Base-by-base conservation (phyloP, 1,139 yeast genomes). In the Sugiyamaella novakii region DNA sequence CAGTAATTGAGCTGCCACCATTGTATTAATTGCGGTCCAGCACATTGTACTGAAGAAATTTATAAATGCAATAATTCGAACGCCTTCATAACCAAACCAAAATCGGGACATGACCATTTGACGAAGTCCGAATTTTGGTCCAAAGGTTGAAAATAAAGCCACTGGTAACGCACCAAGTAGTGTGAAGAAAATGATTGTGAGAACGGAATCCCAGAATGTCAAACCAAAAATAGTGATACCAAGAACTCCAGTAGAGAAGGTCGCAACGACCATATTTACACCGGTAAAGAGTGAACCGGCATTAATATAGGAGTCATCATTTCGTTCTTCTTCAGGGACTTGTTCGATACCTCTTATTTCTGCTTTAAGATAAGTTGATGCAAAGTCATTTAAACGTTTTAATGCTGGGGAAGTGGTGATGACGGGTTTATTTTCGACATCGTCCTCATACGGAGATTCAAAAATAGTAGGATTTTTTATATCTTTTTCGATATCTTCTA, bases 11-110 rank as follows among this genome's bases (percentile, higher is more conserved):
- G 96, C 95, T 30, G 94, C 81, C 21, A 89, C 85, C 80, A 89
- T 87, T 56, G 88, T 86, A 70, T 89, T 89, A 40, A 88, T 94
- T 14, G 95, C 87, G 69, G 94, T 89, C 97, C 97, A 89, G 57
- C 97, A 96, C 56, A 89, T 79, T 76, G 96, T 87, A n/a, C 96
- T 92, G 61, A 89, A 68, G 60, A 83, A 79, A 65, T 89, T 88
- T 62, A 89, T 75, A 33, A 84, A 66, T 12, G 95, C 84, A 64
- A 89, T 86, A 50, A 89, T 75, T 66, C 95, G 78, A 69, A 85
- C 84, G 42, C 86, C 83, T 38, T 74, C 67, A 66, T 83, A 80
- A 58, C 97, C 97, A 60, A 83, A 76, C 63, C 89, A 76, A 69
- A 76, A 89, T 58, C 91, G 79, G 14, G 95, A 81, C 55, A 89